phyloP scores from a whole-genome alignment of 2,329 filamentous ascomycete genomes.

The Graphiopsis chlorocephala region DNA sequence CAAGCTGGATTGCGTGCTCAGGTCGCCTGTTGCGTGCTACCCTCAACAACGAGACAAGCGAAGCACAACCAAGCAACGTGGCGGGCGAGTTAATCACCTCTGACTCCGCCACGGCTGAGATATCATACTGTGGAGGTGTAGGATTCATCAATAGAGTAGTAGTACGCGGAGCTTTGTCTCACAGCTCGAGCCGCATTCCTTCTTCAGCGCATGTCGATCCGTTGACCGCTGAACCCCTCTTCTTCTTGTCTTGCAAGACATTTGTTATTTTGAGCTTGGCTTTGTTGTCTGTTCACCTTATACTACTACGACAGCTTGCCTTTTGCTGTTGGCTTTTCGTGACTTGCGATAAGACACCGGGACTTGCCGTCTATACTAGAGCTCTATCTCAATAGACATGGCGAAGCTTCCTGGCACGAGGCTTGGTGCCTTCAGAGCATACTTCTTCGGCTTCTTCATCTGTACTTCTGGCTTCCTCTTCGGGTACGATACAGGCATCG shows the following conservation, averaged over 20 bases:
- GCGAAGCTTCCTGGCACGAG: conserved; percentile 25
- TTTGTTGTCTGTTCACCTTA: neutral
- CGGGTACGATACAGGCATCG: conserved; percentile 47
- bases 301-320: neutral
- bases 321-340: neutral
- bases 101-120: neutral
- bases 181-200: conserved; percentile 10
- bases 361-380: neutral
- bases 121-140: neutral
- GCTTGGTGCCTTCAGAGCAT: conserved; percentile 25
- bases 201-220: neutral
- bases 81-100: neutral
- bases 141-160: neutral
- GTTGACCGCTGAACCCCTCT: neutral
- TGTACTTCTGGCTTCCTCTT: conserved; percentile 27
- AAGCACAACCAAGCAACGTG: conserved; percentile 4
- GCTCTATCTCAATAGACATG: neutral
- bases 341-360: neutral
- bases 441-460: conserved; percentile 28
- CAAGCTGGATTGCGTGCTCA: conserved; percentile 6
- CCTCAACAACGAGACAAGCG: neutral
- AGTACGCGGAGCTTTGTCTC: conserved; percentile 5
- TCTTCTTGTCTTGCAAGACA: neutral
- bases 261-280: neutral
- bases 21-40: neutral